phyloP scores from a whole-genome alignment of 768 basidiomycete species.

The Boletus pseudo-olivaceus region DNA sequence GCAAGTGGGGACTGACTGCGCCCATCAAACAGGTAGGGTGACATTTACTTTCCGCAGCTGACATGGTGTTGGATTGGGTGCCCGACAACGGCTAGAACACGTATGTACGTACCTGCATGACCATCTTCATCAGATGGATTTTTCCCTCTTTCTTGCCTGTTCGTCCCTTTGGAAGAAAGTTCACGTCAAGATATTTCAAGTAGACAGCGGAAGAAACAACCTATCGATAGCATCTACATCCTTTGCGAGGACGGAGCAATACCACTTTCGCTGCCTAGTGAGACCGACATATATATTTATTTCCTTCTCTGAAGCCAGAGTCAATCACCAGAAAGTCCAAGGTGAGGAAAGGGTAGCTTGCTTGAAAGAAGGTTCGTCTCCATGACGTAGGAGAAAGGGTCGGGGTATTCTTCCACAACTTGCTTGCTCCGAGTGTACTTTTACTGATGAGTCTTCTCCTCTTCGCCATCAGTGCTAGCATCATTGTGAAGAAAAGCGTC shows the following conservation, averaged over 20 bases:
- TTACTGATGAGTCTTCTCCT: no score
- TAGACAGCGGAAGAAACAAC: slow-evolving; percentile 27
- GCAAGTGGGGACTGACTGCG: slow-evolving; percentile 48
- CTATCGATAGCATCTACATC: slow-evolving; percentile 99
- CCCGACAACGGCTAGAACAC: neutral
- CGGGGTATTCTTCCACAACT: slow-evolving; percentile 92
- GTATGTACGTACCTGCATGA: slow-evolving; percentile 95
- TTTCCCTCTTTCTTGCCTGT: slow-evolving; percentile 99
- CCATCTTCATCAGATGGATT: slow-evolving; percentile 96
- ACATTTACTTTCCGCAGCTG: slow-evolving; percentile 77
- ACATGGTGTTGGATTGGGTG: neutral
- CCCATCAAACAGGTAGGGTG: slow-evolving; percentile 92
- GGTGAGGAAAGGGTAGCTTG: slow-evolving; percentile 35
- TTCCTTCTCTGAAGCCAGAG: slow-evolving; percentile 71
- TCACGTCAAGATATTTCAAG: neutral
- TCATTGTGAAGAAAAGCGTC: slow-evolving; percentile 92
- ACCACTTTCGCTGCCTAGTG: slow-evolving; percentile 96
- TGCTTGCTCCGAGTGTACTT: no score
- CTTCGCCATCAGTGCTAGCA: slow-evolving; percentile 60
- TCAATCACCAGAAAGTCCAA: neutral
- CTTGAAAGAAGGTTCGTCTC: slow-evolving; percentile 91
- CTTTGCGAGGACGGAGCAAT: slow-evolving; percentile 91
- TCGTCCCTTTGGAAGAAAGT: slow-evolving; percentile 46
- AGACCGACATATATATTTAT: slow-evolving; percentile 98
- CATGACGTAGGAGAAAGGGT: slow-evolving; percentile 92